phyloP scores from a whole-genome alignment of 1,284 basidiomycete genomes.

The Ceratorhiza oryzae-sativae region DNA sequence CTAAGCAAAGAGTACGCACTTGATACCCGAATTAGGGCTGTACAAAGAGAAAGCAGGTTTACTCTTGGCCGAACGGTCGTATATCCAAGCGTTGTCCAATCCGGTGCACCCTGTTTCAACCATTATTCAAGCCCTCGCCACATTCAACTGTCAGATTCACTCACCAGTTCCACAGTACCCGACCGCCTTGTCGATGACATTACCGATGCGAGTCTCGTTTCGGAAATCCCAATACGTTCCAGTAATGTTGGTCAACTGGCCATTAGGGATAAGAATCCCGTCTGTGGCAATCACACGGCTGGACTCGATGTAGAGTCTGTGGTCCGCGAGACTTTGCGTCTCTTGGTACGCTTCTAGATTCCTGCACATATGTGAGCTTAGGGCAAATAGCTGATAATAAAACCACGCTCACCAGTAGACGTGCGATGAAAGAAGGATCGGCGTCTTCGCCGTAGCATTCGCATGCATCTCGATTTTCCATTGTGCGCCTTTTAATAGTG shows the following conservation, averaged over 20 bases:
- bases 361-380: conserved; percentile 49
- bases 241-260: conserved; percentile 53
- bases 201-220: conserved; percentile 53
- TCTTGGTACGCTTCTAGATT: conserved; percentile 64
- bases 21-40: conserved; percentile 59
- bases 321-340: conserved; percentile 56
- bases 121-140: not conserved
- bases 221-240: conserved; percentile 59
- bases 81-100: conserved; percentile 60
- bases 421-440: conserved; percentile 46
- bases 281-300: conserved; percentile 57
- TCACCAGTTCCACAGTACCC: conserved; percentile 48
- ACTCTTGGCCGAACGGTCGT: conserved; percentile 43
- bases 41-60: conserved; percentile 52
- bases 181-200: conserved; percentile 37
- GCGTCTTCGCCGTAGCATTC: conserved; percentile 43
- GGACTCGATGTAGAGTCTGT: conserved; percentile 53
- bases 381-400: too few relatives aligned
- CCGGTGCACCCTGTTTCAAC: conserved; percentile 52
- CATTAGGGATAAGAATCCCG: conserved; percentile 58
- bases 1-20: conserved; percentile 47
- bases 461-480: conserved; percentile 45
- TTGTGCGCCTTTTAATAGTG: conserved; percentile 43
- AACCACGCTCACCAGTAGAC: conserved; percentile 41
- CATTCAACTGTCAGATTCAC: conserved; percentile 7